These are phyloP conservation scores for Mycena metata DNA, from an alignment of 768 basidiomycete genomes.

Conservation along the genomic window DNA sequence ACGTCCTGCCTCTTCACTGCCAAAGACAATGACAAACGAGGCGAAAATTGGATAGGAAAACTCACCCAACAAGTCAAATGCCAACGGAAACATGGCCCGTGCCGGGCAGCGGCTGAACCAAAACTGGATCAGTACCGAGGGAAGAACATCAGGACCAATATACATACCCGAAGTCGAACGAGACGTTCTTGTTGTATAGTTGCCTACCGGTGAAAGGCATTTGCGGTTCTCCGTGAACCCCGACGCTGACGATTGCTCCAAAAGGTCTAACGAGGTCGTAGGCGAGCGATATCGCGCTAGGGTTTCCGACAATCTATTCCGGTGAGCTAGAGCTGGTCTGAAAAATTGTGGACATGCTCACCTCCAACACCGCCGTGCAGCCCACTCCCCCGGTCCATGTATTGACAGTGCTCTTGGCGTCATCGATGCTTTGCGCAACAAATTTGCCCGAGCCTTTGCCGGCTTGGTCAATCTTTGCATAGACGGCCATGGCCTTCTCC, in stretches of 20 bases:
- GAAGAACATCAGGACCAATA: not conserved
- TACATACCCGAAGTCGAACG: constrained; percentile 75
- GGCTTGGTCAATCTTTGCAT: constrained; percentile 60
- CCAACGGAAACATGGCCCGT: constrained; percentile 80
- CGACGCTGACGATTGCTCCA: constrained; percentile 81
- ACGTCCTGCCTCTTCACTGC: constrained; percentile 77
- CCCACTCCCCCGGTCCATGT: constrained; percentile 71
- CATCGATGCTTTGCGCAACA: constrained; percentile 63
- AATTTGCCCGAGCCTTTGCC: constrained; percentile 65
- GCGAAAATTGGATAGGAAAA: constrained; percentile 1
- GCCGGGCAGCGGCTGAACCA: constrained; percentile 72
- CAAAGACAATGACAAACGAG: not conserved
- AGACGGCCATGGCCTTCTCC: constrained; percentile 71
- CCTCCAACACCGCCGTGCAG: constrained; percentile 79
- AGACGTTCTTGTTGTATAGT: constrained; percentile 83
- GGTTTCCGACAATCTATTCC: constrained; percentile 76
- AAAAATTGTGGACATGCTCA: constrained; percentile 40
- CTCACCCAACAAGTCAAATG: constrained; percentile 73
- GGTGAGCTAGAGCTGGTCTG: not conserved
- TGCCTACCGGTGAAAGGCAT: constrained; percentile 70
- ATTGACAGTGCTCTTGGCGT: constrained; percentile 62
- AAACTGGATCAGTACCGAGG: not conserved
- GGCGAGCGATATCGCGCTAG: constrained; percentile 71
- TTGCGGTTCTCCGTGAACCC: constrained; percentile 70
- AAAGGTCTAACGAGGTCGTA: constrained; percentile 82